phyloP scores from a whole-genome alignment of 345 rosid species.

The Cardamine resedifolia region DNA sequence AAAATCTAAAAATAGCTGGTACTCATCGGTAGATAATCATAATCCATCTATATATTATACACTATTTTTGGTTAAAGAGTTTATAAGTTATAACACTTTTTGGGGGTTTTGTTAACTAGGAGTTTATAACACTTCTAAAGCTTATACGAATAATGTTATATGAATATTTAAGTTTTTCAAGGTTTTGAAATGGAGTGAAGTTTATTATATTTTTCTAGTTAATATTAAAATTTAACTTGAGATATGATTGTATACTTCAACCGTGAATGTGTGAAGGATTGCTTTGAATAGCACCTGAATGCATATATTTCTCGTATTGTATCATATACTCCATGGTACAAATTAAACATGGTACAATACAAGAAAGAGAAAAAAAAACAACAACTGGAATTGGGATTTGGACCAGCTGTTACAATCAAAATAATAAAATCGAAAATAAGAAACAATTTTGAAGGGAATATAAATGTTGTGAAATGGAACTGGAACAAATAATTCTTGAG shows the following conservation, averaged over 20 bases:
- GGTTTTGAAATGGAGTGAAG: too few relatives aligned
- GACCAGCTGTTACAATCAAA: not conserved
- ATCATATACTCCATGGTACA: not conserved
- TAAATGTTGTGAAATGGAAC: constrained; percentile 3
- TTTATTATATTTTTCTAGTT: too few relatives aligned
- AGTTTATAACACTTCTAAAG: not conserved
- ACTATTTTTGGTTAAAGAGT: not conserved
- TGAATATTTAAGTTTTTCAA: too few relatives aligned
- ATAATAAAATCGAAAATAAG: too few relatives aligned
- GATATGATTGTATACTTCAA: not conserved
- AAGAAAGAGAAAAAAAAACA: not conserved
- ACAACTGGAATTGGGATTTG: not conserved
- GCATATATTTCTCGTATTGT: not conserved
- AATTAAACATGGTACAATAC: not conserved
- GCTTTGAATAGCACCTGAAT: not conserved
- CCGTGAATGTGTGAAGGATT: not conserved
- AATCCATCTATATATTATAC: not conserved
- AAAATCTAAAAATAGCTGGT: not conserved
- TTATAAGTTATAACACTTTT: not conserved
- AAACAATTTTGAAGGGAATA: not conserved
- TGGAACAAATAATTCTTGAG: not conserved
- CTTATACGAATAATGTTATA: not conserved
- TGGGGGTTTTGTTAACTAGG: not conserved
- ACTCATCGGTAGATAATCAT: not conserved
- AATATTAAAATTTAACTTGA: too few relatives aligned